phyloP scores from a whole-genome alignment of 306 rosid species.

The Albizia julibrissin region DNA sequence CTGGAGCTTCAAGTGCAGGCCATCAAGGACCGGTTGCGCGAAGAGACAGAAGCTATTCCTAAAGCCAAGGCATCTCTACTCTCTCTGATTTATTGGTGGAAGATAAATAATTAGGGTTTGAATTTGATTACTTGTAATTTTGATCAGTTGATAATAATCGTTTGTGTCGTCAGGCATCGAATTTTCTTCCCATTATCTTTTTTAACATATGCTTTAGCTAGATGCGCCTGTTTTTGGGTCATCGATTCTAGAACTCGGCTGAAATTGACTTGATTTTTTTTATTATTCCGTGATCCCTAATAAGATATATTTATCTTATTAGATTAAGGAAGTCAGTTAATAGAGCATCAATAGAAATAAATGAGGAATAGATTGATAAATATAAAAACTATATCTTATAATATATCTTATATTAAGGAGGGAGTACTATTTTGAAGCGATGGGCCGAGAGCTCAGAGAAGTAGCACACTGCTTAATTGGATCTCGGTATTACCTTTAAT shows the following conservation, averaged over 20 bases:
- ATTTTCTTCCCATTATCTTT: background rate
- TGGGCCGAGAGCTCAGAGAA: background rate
- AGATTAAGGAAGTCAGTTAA: too few relatives aligned
- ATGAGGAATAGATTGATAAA: too few relatives aligned
- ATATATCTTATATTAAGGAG: too few relatives aligned
- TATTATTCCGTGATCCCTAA: too few relatives aligned
- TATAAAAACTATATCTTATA: too few relatives aligned
- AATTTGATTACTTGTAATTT: background rate
- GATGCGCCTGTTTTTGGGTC: background rate
- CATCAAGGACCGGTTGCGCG: slow-evolving; percentile 77
- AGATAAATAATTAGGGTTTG: background rate
- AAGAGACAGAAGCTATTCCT: slow-evolving; percentile 81
- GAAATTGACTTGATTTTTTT: background rate
- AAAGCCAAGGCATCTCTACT: slow-evolving; percentile 65
- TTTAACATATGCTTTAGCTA: background rate
- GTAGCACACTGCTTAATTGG: background rate
- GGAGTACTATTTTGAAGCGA: background rate
- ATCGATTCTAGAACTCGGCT: background rate
- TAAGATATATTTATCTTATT: too few relatives aligned
- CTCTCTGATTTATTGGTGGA: background rate
- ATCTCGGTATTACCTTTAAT: background rate
- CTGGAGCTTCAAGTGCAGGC: slow-evolving; percentile 91
- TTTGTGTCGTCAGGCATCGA: background rate
- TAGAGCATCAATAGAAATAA: too few relatives aligned
- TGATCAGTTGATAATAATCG: background rate